These are phyloP conservation scores for Incumbomyces lentus DNA, from an alignment of 2,329 filamentous ascomycete species.

Conservation along the genomic window DNA sequence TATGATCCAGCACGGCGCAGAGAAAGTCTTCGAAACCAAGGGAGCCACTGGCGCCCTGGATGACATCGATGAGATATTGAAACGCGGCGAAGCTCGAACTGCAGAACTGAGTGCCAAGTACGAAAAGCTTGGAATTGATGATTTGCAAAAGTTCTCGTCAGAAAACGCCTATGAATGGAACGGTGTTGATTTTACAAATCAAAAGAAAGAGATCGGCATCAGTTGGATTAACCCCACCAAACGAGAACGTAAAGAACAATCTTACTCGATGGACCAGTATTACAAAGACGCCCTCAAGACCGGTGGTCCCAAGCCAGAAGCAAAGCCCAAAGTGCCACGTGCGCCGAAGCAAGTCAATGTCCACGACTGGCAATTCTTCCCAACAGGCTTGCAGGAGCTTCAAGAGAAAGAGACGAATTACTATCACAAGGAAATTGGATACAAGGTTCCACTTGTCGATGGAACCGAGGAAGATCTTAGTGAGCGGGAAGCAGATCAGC, in stretches of 20 bases:
- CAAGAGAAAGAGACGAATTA: constrained; percentile 94
- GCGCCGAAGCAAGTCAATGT: constrained; percentile 85
- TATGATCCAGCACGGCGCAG: constrained; percentile 99
- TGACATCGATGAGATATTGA: constrained; percentile 81
- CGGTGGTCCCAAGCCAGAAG: constrained; percentile 59
- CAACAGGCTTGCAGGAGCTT: constrained; percentile 67
- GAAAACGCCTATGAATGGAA: constrained; percentile 99
- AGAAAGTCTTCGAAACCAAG: constrained; percentile 75
- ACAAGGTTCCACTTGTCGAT: constrained; percentile 84
- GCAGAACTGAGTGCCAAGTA: constrained; percentile 87
- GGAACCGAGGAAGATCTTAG: constrained; percentile 79
- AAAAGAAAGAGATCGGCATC: constrained; percentile 74
- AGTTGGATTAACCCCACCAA: constrained; percentile 98
- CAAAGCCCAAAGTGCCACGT: constrained; percentile 89
- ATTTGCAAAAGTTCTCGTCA: constrained; percentile 93
- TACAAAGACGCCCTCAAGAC: constrained; percentile 86
- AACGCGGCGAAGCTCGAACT: constrained; percentile 77
- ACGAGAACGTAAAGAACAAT: constrained; percentile 94
- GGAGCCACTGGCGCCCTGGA: constrained; percentile 56
- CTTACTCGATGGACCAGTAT: constrained; percentile 98
- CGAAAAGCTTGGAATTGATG: constrained; percentile 92
- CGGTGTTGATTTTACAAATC: constrained; percentile 83
- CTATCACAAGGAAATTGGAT: constrained; percentile 91
- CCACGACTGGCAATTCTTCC: constrained; percentile 97
- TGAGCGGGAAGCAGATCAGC: constrained; percentile 77